Conservation (phyloP, 2,329 filamentous ascomycete genomes). For the Zarea fungicola region DNA sequence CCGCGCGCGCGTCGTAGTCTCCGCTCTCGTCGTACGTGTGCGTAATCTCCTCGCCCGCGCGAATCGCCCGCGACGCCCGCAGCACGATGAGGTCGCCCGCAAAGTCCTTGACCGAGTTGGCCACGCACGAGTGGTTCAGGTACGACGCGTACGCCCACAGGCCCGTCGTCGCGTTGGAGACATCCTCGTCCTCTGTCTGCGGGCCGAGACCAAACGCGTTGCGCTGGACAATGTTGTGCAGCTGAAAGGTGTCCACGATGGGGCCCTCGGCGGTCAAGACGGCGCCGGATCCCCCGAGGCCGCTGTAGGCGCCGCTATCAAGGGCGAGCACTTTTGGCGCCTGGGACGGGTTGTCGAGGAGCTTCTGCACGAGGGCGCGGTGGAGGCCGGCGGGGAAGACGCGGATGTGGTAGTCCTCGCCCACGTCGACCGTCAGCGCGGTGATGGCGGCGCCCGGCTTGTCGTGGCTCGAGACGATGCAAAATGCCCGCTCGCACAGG, state of each 20-base stretch:
- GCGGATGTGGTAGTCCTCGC: conserved; percentile 23
- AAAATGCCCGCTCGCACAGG: conserved; percentile 33
- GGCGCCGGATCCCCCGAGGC: conserved; percentile 14
- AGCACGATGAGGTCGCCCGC: conserved; percentile 36
- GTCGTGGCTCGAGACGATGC: conserved; percentile 23
- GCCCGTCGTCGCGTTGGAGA: conserved; percentile 29
- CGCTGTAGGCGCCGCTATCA: conserved; percentile 23
- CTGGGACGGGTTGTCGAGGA: conserved; percentile 25
- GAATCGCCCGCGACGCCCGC: conserved; percentile 29
- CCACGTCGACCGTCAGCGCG: conserved; percentile 27
- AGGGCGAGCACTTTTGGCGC: conserved; percentile 19
- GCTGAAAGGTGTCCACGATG: conserved; percentile 26
- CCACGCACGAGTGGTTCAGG: conserved; percentile 38
- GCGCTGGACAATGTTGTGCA: conserved; percentile 28
- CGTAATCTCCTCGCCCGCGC: conserved; percentile 28
- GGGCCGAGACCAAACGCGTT: conserved; percentile 29
- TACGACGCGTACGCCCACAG: conserved; percentile 35
- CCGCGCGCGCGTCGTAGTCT: conserved; percentile 21
- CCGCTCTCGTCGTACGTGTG: conserved; percentile 27
- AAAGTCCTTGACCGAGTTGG: conserved; percentile 31
- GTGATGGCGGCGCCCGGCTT: conserved; percentile 26
- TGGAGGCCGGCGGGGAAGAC: conserved; percentile 28
- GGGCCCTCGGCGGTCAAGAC: conserved; percentile 23
- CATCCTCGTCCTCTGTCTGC: conserved; percentile 23
- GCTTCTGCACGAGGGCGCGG: conserved; percentile 21